Evolutionary conservation across 768 basidiomycete genomes (phyloP), one percentile per base, ranked within the genome.

Genomic region (Lanmaoa rubissima): DNA sequence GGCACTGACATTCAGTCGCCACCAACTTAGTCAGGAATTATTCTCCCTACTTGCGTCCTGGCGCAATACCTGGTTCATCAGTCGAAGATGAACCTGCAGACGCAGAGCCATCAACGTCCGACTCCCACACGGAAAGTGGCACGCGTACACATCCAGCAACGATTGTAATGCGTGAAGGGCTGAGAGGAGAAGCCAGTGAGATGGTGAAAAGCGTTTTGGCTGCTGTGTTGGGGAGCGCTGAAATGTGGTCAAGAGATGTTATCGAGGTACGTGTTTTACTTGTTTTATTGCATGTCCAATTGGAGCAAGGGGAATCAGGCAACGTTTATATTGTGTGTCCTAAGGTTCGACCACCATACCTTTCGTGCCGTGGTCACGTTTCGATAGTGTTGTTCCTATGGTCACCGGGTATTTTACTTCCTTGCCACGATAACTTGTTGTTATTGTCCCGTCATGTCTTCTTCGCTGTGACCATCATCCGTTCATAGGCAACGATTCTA

Each of bases 11-110:
- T 75, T 67, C 77, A 94, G 94, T 94, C 82, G 82, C 82, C 73
- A 82, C 79, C 65, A 92, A 93, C 81, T 77, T 95, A 90, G 90
- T 92, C 79, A 82, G 83, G 79, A 94, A 94, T 68, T 94, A 95
- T 71, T 90, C 90, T 43, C 93, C 94, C 16, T 88, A 94, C 74
- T 81, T 96, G 63, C 72, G 83, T 51, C 60, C 69, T 10, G 14
- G 59, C 21, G 57, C 58, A 51, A 32, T 68, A 43, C 63, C 67
- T 48, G 55, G 47, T 53, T 55, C 51, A 43, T 36, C 55, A 26
- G 28, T 13, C 19, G 47, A 9, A 32, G 58, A 54, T 35, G 65
- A 60, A 35, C 48, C 47, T 32, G 42, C 40, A 28, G 48, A 55
- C 16, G 31, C 48, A n/a, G 49, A 49, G 12, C 19, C 53, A 51